Base-by-base conservation (phyloP, 83 land plant genomes). In the Thuja plicata region DNA sequence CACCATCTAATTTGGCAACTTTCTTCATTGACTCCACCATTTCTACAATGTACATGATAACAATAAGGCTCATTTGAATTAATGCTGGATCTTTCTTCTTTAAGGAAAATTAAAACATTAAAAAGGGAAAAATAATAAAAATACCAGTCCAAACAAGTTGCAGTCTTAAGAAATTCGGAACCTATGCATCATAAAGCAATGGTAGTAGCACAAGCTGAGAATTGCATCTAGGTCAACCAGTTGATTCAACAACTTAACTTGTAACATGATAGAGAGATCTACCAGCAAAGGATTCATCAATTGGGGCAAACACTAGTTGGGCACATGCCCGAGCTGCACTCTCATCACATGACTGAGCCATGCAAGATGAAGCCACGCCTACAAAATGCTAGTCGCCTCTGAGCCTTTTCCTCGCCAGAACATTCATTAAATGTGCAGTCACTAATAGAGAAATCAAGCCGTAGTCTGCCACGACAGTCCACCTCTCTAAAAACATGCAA, bases 1-100 rank as follows among this genome's bases (percentile, higher is more conserved):
- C 93, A 60, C 88, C 24, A 87, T 91, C 95, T 34, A 94, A 93
- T 70, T 88, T 90, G 35, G 94, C 95, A 35, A 94, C 90, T 3
- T 91, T 90, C 57, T 94, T 94, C 95, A 94, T 92, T 70, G 92
- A 62, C 88, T 94, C 92, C 30, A 92, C 95, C 95, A 94, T 94
- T 87, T 94, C 95, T 92, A 89, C 70, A 62, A 0, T 0, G n/a
- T 9, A 62, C 24, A 21, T 24, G n/a, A 62, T 19, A n/a, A 62
- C 8, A 62, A 62, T 62, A 21, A 62, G 70, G 8, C 8, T 24
- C 8, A 21, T 24, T 62, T 0, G 5, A 57, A 57, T 62, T 24
- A 62, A 62, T 24, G 24, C 5, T 24, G 70, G 8, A 62, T 62
- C 21, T 57, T 62, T 2, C 5, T 62, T 24, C 8, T 62, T 6